Evolutionary conservation across 1,284 basidiomycete genomes (phyloP), one percentile per base, ranked within the genome.

Genomic region (Marasmius fiardii): DNA sequence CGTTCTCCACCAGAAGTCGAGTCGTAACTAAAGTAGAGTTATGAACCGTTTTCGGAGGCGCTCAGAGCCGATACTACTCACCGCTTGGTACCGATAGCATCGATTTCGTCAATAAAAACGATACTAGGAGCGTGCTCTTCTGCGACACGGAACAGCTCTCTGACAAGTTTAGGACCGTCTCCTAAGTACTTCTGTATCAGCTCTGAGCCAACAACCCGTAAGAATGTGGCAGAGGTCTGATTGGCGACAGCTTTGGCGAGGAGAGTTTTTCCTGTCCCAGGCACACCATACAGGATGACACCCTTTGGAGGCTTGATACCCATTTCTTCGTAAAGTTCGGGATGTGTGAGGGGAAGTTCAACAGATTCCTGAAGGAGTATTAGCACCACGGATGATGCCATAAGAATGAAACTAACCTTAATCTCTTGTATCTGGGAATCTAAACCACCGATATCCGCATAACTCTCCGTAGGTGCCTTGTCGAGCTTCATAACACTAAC

Each of bases 251-350:
- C 96, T 72, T 99, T 99, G 21, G 97, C 96, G 2, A 99, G 85
- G 1, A 99, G 82, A 0, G 97, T 99, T 76, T 99, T 99, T 53
- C 97, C 97, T 12, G 97, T 99, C 62, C 97, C 97, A 1, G 97
- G 97, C 5, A 96, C 95, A 67, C 97, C 97, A 67, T 99, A 99
- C 0, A 99, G 82, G 64, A 99, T 98, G 66, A 99, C 97, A 79
- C 97, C 97, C 72, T 99, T 99, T 34, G 97, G 97, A 37, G 96
- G 96, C 64, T 91, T 90, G 73, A 99, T 98, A 58, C 97, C 97
- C 97, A 99, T 98, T 78, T 99, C 96, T 72, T 99, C 96, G 74
- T 99, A 99, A 41, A 99, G 76, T 69, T 99, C 97, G 8, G 97
- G 97, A 70, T 99, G 97, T 16, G 96, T 99, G 48, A 99, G 81